Evolutionary conservation across 148 eudicot species (phyloP), one percentile per base, ranked within the genome.

Genomic region (Chenopodium quinoa): DNA sequence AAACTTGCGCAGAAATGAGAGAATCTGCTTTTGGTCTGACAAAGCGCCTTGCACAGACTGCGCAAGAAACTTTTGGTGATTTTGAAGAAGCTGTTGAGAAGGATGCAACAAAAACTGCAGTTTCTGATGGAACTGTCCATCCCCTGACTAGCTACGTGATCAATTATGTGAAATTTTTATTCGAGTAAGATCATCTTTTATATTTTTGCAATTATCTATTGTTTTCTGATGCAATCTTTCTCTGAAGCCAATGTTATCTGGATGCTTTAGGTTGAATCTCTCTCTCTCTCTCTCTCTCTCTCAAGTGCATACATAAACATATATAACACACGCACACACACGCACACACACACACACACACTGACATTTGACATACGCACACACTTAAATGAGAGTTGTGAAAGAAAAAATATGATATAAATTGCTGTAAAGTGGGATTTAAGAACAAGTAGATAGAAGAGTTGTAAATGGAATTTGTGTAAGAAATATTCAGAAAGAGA

Each of bases 21-120:
- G 94, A 93, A 84, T 86, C 95, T 85, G 93, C 97, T 65, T 79
- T 91, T 81, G 95, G 97, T 87, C 87, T 96, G 86, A 93, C 98
- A 65, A 93, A 92, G 89, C 90, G 94, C 79, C 98, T 96, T 82
- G 98, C 99, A 72, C 98, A 88, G 83, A 94, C 97, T 54, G 99
- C 97, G 66, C 90, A 90, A 85, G 98, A 96, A 75, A 96, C 99
- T 52, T 93, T 94, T 88, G 91, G 91, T 89, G 97, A 92, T 89
- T 96, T 96, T 87, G 98, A 93, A 89, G 99, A 96, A 88, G 99
- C 94, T 72, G 98, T 93, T 86, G 97, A 93, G 84, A 96, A 93
- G 83, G 98, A 96, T 88, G 98, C 99, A 37, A 93, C 98, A 77
- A 93, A 90, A 89, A 96, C 97, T 80, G 90, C 98, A 66, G 94